Conservation (phyloP, 2,329 filamentous ascomycete species). For the Penicillium sp. region DNA sequence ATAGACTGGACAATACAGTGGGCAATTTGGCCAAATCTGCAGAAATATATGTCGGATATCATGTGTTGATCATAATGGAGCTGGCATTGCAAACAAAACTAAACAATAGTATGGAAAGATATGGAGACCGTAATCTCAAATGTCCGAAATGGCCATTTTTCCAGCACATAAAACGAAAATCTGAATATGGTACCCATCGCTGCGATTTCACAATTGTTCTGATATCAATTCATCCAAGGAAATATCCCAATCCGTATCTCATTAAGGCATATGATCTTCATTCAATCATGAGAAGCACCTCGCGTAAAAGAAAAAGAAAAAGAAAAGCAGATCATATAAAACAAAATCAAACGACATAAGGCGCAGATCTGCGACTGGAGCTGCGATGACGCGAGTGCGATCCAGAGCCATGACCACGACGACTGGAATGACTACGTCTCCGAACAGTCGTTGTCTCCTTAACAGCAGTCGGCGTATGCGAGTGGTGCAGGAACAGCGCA, state of each 20-base stretch:
- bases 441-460: conserved; percentile 41
- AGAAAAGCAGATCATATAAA: background rate
- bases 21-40: no score
- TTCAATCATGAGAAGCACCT: conserved; percentile 11
- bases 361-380: conserved; percentile 28
- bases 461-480: conserved; percentile 34
- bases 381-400: conserved; percentile 31
- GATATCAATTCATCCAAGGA: background rate
- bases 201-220: background rate
- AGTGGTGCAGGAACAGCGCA: conserved; percentile 52
- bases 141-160: background rate
- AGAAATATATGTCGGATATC: background rate
- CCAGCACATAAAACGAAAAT: background rate
- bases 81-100: background rate
- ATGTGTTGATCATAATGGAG: background rate
- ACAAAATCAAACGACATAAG: conserved; percentile 32
- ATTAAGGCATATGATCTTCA: conserved; percentile 19
- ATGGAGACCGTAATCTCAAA: background rate
- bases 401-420: conserved; percentile 32
- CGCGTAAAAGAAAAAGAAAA: conserved; percentile 1
- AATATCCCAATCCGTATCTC: conserved; percentile 11
- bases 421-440: conserved; percentile 37
- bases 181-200: background rate
- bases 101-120: background rate
- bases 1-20: no score